phyloP scores from a whole-genome alignment of 352 stramenopile species.

The Pythium coloratum region DNA sequence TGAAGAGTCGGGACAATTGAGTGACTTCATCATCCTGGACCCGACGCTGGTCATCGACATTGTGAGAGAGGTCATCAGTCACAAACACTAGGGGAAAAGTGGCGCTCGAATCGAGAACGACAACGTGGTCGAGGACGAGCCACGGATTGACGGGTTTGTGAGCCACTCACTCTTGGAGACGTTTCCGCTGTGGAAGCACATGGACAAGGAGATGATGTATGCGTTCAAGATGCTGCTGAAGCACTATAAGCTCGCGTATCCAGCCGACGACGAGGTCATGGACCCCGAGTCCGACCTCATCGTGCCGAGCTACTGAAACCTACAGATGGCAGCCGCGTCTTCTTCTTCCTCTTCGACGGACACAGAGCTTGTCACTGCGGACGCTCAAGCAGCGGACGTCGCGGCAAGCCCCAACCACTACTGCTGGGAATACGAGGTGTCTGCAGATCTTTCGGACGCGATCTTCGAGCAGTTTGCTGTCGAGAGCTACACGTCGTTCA shows the following conservation, averaged over 20 bases:
- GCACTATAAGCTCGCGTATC: constrained; percentile 24
- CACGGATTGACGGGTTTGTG: neutral
- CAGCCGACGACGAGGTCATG: constrained; percentile 15
- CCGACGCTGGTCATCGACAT: constrained; percentile 32
- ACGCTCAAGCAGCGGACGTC: neutral
- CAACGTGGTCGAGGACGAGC: neutral
- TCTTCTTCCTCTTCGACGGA: too few species aligned
- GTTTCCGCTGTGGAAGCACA: constrained; percentile 15
- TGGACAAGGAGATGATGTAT: constrained; percentile 25
- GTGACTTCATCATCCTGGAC: constrained; percentile 10
- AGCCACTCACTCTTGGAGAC: neutral
- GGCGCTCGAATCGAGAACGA: neutral
- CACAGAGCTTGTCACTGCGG: too few species aligned
- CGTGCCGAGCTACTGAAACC: constrained; percentile 11
- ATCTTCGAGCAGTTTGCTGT: constrained; percentile 37
- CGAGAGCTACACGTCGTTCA: constrained; percentile 24
- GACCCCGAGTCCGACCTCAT: constrained; percentile 24
- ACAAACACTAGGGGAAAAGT: neutral
- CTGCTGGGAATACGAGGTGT: constrained; percentile 34
- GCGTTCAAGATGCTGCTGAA: constrained; percentile 32
- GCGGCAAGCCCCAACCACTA: neutral
- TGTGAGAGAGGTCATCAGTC: neutral
- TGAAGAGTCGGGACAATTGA: neutral
- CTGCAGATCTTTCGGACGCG: constrained; percentile 25
- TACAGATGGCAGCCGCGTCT: neutral